Base-by-base conservation (phyloP, 1,139 yeast species). In the Sugiyamaella castrensis region DNA sequence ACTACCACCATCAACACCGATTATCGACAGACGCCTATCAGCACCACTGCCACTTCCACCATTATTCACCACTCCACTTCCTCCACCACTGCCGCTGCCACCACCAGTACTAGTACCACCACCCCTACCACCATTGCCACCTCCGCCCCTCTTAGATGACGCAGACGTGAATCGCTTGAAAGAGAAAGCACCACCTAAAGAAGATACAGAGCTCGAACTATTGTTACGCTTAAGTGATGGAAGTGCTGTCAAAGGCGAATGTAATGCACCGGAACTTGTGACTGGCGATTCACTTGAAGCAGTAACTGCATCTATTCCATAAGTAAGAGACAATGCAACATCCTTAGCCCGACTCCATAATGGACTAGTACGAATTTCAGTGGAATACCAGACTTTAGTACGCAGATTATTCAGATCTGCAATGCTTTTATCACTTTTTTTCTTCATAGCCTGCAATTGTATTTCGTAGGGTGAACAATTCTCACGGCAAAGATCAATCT, bases 371-470 rank as follows among this genome's bases (percentile, higher is more conserved):
- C 71, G 57, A 15, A 66, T 63, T 43, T 68, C 72, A 6, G 59
- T 56, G 30, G 60, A 59, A 50, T 68, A 68, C 71, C 71, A 68
- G 4, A 65, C 56, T 40, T 63, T 61, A 8, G 58, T 54, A 28
- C 67, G 55, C 32, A 57, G 48, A 28, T 56, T 54, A 38, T 54
- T 50, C 16, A 63, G 49, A 13, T 42, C 31, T 6, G 35, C 40
- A n/a, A 59, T 13, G 1, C 49, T 37, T 3, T 39, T 33, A 6
- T 61, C 55, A 37, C 61, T 57, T 11, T 53, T 46, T 15, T 38
- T 48, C 19, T 50, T 37, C 24, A 53, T 48, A 13, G 51, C 47
- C 27, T 57, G 56, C 11, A 59, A 45, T 27, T 59, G 56, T 8
- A 57, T 43, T 35, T 57, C 55, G 37, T 54, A 60, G 2, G 64